These are phyloP conservation scores for Schwanniomyces sp. DNA, from an alignment of 805 yeast genomes.

Conservation along the genomic window DNA sequence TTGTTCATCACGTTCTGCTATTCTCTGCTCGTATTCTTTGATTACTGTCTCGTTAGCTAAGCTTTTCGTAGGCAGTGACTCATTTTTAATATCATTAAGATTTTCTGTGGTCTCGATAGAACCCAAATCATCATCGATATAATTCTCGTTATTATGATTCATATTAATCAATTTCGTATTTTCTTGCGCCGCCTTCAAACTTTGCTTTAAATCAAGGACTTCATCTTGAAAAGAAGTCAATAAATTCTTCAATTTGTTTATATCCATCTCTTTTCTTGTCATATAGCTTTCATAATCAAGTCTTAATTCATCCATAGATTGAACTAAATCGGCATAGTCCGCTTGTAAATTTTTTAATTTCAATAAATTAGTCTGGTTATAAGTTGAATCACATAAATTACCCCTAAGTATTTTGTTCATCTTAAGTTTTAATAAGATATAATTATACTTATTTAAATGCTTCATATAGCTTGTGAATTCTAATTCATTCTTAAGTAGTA, in stretches of 20 bases:
- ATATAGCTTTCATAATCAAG: conserved; percentile 7
- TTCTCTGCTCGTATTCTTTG: not conserved
- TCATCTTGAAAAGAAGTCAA: conserved; percentile 8
- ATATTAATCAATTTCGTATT: conserved; percentile 3
- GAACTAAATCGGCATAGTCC: conserved; percentile 5
- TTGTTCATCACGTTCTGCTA: conserved; percentile 10
- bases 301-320: conserved; percentile 10
- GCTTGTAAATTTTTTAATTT: conserved; percentile 6
- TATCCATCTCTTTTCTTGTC: conserved; percentile 8
- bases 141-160: conserved; percentile 9
- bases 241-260: conserved; percentile 8
- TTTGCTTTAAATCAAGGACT: conserved; percentile 6
- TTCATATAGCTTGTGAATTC: conserved; percentile 58
- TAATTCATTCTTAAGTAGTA: conserved; percentile 57
- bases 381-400: not conserved
- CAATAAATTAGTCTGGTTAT: conserved; percentile 7
- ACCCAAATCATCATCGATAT: conserved; percentile 21
- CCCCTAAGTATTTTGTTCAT: conserved; percentile 10
- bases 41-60: not conserved
- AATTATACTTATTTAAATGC: conserved; percentile 39
- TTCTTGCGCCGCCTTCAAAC: conserved; percentile 9
- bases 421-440: conserved; percentile 15
- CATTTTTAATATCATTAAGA: not conserved
- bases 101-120: conserved; percentile 17
- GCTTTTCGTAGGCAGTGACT: not conserved